Percentiles rank a stretch among this genome's conserved stretches.
These are phyloP conservation scores for Jacaranda mimosifolia DNA, from an alignment of 257 asterid genomes.

Conservation along the genomic window DNA sequence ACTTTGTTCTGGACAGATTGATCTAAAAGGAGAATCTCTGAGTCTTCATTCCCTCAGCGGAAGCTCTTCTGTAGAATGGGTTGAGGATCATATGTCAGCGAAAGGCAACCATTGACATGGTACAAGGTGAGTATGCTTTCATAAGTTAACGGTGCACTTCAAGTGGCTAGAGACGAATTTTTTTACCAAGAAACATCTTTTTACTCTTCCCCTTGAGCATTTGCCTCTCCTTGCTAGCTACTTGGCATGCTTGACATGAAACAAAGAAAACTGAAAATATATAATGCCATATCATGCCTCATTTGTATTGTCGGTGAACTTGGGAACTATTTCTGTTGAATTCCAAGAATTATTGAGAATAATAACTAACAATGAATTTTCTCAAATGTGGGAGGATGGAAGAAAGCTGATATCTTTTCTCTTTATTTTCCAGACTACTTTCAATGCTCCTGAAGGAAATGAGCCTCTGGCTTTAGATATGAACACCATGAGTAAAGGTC, in stretches of 20 bases:
- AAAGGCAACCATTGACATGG: constrained; percentile 91
- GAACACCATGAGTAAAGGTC: constrained; percentile 96
- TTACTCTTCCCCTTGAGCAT: not conserved
- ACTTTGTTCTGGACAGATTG: constrained; percentile 60
- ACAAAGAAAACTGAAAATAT: not conserved
- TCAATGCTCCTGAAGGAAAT: constrained; percentile 83
- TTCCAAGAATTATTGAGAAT: too few relatives aligned
- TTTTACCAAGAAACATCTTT: not conserved
- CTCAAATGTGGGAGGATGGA: too few relatives aligned
- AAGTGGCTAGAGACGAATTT: too few relatives aligned
- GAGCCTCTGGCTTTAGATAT: constrained; percentile 95
- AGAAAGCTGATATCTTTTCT: not conserved
- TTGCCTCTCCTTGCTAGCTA: too few relatives aligned
- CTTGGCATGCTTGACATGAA: too few relatives aligned
- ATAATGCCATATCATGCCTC: constrained; percentile 27
- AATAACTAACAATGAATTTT: too few relatives aligned
- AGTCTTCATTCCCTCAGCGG: constrained; percentile 93
- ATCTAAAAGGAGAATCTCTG: constrained; percentile 89
- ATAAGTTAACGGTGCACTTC: not conserved
- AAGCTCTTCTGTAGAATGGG: constrained; percentile 90
- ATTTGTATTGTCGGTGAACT: too few relatives aligned
- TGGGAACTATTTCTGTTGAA: too few relatives aligned
- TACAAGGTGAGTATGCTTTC: constrained; percentile 67
- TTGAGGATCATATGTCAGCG: constrained; percentile 66
- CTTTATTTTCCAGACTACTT: constrained; percentile 65